Evolutionary conservation across 176 grass and related monocot genomes (phyloP), one percentile per base, ranked within the genome.

Genomic region (Saccharum spontaneum): DNA sequence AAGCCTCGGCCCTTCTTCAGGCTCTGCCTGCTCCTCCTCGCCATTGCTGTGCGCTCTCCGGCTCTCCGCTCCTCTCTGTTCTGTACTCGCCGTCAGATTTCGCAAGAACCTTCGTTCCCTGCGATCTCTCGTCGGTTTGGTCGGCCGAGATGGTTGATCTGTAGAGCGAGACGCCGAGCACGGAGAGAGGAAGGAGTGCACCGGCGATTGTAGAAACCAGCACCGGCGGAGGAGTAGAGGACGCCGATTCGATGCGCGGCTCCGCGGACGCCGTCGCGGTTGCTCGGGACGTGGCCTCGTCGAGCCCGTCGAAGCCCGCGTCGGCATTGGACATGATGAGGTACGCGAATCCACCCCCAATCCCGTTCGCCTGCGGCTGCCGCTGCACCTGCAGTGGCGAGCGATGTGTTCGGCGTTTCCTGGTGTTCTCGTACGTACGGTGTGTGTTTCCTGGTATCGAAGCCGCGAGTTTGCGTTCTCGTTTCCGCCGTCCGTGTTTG

Each of bases 301-400:
- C 86, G 75, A 93, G 87, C 85, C 78, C 85, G 12, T 55, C 81
- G 40, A 87, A 84, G 55, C 41, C 84, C 74, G 1, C 59, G 20
- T 57, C 91, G 54, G 84, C 91, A 93, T 91, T 91, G 84, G 84
- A 91, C 57, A 86, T 91, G 79, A 91, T 88, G 69, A 91, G 89
- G 91, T 97, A 69, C 15, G 39, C 49, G 67, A 79, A 74, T 85
- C 73, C 37, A 10, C 4, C 61, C 71, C 44, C 44, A 33, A 79
- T 79, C 74, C 76, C 23, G 26, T 64, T 55, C 16, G 80, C 24
- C 71, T 41, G 23, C 66, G 41, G 70, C 50, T 11, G 50, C 11
- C 26, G 65, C 45, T 5, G 49, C 50, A 18, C 17, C 49, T 54
- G 36, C 44, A 9, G 55, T 22, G 18, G 65, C 23, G 52, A 76